Base-by-base conservation (phyloP, 805 yeast species). In the Nakazawaea holstii region DNA sequence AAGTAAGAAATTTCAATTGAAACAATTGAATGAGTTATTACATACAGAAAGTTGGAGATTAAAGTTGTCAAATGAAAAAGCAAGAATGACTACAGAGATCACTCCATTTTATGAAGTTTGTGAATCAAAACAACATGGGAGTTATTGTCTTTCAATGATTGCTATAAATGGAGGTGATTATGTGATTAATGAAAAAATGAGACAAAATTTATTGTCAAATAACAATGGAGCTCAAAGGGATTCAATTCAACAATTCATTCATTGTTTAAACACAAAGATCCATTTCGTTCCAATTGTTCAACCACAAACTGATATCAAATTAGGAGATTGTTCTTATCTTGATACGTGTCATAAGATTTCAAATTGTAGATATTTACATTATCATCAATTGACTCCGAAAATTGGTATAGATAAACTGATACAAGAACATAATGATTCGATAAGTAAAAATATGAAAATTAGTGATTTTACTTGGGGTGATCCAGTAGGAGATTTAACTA, bases 251-350 rank as follows among this genome's bases (percentile, higher is more conserved):
- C 51, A 43, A 52, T 29, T 73, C 61, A 54, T 57, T 17, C 53
- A 57, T 46, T 66, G 70, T 49, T 41, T 67, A 15, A 61, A 55
- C 38, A 54, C 53, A 15, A 72, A 71, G 46, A 72, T 74, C 46
- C 85, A 79, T 59, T 77, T 70, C 54, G 66, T 79, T n/a, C 83
- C 83, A 10, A 66, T 77, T 29, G 63, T 77, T 29, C 78, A 76
- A 50, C 48, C 61, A 13, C 82, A 78, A 48, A 89, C 97, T 0
- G 97, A 92, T 56, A 46, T 66, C 2, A 66, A 73, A 14, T 61
- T 88, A 7, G 97, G 97, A 1, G 97, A 91, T 63, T 91, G 98
- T 61, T 90, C 97, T 8, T 91, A 91, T 60, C 72, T 91, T 50
- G 97, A 91, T 60, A 90, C 97, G 0, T 91, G 98, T 60, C 97